Evolutionary conservation across 768 basidiomycete species (phyloP).

Genomic region (Tulasnella sp.): DNA sequence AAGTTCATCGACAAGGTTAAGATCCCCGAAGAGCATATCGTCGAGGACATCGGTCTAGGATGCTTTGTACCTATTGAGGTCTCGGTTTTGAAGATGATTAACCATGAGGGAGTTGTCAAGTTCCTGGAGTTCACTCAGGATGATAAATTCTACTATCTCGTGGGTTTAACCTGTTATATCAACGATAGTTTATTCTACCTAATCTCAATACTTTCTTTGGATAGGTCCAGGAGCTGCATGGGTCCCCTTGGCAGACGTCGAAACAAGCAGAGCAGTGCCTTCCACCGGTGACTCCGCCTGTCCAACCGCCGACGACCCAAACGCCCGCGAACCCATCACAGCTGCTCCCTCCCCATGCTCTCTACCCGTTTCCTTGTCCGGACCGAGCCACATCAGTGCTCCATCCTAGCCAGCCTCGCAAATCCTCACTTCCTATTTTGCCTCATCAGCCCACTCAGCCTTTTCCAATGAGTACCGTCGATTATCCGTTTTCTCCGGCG

Average conservation of each 20-base stretch:
- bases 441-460: constrained; percentile 9
- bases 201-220: constrained; percentile 11
- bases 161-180: constrained; percentile 16
- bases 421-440: too few relatives aligned
- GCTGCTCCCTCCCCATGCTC: constrained; percentile 32
- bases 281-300: too few relatives aligned
- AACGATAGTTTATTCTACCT: neutral
- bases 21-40: constrained; percentile 42
- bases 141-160: constrained; percentile 72
- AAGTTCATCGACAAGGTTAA: constrained; percentile 86
- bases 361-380: constrained; percentile 18
- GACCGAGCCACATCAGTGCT: neutral
- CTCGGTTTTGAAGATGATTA: constrained; percentile 56
- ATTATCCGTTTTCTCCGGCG: constrained; percentile 20
- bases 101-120: constrained; percentile 72
- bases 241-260: constrained; percentile 59
- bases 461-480: too few relatives aligned
- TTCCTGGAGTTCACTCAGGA: constrained; percentile 84
- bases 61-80: constrained; percentile 66
- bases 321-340: constrained; percentile 22
- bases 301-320: constrained; percentile 9
- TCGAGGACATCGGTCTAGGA: constrained; percentile 48
- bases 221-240: constrained; percentile 87
- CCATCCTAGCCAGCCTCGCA: too few relatives aligned
- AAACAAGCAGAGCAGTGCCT: too few relatives aligned